Evolutionary conservation across 768 basidiomycete species (phyloP).

Genomic region (Gelatoporia subvermispora): DNA sequence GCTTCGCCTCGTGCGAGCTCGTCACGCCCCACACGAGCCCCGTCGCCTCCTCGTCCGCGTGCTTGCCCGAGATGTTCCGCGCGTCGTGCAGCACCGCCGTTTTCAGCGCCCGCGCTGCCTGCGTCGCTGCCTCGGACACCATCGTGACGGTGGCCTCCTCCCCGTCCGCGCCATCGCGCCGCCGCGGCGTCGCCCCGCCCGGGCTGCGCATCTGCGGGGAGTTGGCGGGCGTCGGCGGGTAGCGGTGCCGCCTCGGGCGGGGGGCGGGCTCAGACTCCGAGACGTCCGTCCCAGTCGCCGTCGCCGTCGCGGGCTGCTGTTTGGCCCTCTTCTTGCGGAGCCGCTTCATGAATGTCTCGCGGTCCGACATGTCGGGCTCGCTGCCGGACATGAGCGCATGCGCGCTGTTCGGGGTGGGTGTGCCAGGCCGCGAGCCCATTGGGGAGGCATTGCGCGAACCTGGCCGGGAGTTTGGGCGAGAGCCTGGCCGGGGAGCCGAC

Average conservation of each 20-base stretch:
- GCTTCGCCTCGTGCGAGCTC: conserved; percentile 67
- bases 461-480: no score
- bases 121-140: conserved; percentile 25
- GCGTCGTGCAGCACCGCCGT: conserved; percentile 74
- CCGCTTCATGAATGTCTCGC: conserved; percentile 24
- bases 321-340: conserved; percentile 21
- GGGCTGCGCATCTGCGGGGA: conserved; percentile 9
- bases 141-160: conserved; percentile 38
- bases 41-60: conserved; percentile 30
- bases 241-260: conserved; percentile 27
- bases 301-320: conserved; percentile 15
- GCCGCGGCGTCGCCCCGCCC: neutral
- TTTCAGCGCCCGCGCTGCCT: conserved; percentile 62
- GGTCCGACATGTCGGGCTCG: conserved; percentile 23
- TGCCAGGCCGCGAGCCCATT: conserved; percentile 20
- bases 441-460: conserved; percentile 34
- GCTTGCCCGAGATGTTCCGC: conserved; percentile 56
- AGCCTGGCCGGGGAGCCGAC: no score
- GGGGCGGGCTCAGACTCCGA: conserved; percentile 1
- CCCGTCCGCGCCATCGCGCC: conserved; percentile 8
- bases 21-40: conserved; percentile 49
- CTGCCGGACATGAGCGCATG: conserved; percentile 9
- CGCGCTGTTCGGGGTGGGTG: conserved; percentile 21
- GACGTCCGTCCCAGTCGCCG: conserved; percentile 14
- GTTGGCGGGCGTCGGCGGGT: conserved; percentile 30